Percentiles rank a stretch among this genome's conserved stretches.
Conservation (phyloP, 2,329 filamentous ascomycete species). For the Corynespora cassiicola region DNA sequence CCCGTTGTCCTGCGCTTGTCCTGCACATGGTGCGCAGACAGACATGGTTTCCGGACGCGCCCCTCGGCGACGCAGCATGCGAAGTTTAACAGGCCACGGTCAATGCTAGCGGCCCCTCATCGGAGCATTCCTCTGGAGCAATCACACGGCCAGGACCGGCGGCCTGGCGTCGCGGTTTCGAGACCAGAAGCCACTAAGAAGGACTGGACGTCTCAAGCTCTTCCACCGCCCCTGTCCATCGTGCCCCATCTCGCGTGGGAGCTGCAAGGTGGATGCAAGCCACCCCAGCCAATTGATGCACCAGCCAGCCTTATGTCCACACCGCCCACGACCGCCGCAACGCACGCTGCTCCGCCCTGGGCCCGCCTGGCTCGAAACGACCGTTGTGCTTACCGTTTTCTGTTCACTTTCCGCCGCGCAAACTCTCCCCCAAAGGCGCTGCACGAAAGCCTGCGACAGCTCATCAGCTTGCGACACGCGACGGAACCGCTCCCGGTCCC, state of each 20-base stretch:
- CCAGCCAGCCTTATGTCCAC: slow-evolving; percentile 44
- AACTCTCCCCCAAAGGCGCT: slow-evolving; percentile 19
- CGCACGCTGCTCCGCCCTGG: slow-evolving; percentile 16
- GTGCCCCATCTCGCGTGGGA: slow-evolving; percentile 46
- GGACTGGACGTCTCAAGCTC: slow-evolving; percentile 41
- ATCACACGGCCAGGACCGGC: slow-evolving; percentile 29
- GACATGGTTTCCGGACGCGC: too few species aligned
- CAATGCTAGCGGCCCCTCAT: slow-evolving; percentile 16
- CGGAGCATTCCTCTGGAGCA: slow-evolving; percentile 37
- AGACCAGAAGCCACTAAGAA: slow-evolving; percentile 42
- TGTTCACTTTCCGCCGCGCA: slow-evolving; percentile 22
- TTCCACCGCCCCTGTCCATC: slow-evolving; percentile 38
- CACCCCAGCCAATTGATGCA: slow-evolving; percentile 36
- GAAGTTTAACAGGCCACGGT: slow-evolving; percentile 19
- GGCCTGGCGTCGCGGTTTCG: slow-evolving; percentile 23
- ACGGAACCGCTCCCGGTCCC: slow-evolving; percentile 32
- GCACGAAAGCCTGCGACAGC: slow-evolving; percentile 31
- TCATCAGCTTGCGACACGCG: slow-evolving; percentile 35
- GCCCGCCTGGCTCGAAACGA: slow-evolving; percentile 33
- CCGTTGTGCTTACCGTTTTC: slow-evolving; percentile 41
- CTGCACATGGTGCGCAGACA: too few species aligned
- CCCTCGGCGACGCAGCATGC: slow-evolving; percentile 14
- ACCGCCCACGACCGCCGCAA: slow-evolving; percentile 36
- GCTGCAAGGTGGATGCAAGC: slow-evolving; percentile 44
- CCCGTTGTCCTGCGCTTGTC: slow-evolving; percentile 10